Base-by-base conservation (phyloP, 2,329 filamentous ascomycete genomes). In the Clarireedia monteithiana region DNA sequence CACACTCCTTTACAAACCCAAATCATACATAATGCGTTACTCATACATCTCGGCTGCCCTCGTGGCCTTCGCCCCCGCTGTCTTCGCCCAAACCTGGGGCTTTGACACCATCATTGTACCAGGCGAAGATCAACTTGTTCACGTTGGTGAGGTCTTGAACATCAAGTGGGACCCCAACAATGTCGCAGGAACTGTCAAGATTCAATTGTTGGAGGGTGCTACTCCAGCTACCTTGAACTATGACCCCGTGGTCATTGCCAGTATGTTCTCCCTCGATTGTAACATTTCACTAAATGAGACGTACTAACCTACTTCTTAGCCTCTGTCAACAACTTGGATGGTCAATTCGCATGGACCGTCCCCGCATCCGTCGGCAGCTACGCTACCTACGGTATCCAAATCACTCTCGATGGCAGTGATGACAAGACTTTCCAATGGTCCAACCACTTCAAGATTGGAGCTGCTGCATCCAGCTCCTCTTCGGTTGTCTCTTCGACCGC, bases 361-460 rank as follows among this genome's bases (percentile, higher is more conserved):
- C 73, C 72, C 66, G 64, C 72, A 58, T 60, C 66, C 27, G 73
- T 79, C 27, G 77, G 76, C 59, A 64, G 64, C 56, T 66, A 73
- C 42, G 72, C 71, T 52, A 74, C 75, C 65, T 85, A 85, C 70
- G 83, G 82, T 62, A 72, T 86, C 67, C 72, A 75, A 71, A 73
- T 86, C 70, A 68, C 69, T 60, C 73, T 77, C 38, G 75, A 79
- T 62, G 70, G 69, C 60, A 67, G 82, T 71, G 23, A 38, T 6
- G 53, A 72, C 23, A 60, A 50, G 66, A 70, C 76, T 66, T 82
- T 80, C 76, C 81, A 85, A 76, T 85, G 78, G 76, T 82, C 80
- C 56, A 77, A 77, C 73, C 80, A 80, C 63, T 86, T 86, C 66
- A 59, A 63, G 53, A 64, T 70, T 51, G 47, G 54, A 7, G 59